Conservation (phyloP, 768 basidiomycete genomes). For the Leucocoprinus leucothites region DNA sequence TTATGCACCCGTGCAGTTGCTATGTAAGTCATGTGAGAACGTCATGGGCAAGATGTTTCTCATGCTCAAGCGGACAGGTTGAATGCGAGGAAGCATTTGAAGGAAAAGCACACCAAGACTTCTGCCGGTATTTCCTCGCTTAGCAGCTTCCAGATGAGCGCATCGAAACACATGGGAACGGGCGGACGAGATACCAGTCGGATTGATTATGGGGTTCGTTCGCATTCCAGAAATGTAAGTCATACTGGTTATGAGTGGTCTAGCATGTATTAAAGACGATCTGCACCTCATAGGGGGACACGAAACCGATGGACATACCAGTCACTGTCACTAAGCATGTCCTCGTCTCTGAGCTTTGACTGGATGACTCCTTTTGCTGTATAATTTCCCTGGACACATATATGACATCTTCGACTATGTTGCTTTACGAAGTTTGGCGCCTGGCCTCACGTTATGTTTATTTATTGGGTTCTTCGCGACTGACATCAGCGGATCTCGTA, state of each 20-base stretch:
- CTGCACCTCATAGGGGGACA: not conserved
- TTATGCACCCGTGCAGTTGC: slow-evolving; percentile 27
- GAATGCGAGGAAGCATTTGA: slow-evolving; percentile 12
- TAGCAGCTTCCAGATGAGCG: not conserved
- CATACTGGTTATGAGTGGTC: not conserved
- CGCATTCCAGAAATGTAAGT: not conserved
- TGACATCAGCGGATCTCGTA: too few species aligned
- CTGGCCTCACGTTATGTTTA: too few species aligned
- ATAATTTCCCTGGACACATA: too few species aligned
- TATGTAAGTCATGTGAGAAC: slow-evolving; percentile 31
- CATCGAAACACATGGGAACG: not conserved
- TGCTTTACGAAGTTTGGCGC: too few species aligned
- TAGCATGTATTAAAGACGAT: too few species aligned
- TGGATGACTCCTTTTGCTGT: not conserved
- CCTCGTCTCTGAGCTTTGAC: slow-evolving; percentile 10
- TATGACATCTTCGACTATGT: too few species aligned
- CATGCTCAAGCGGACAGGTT: slow-evolving; percentile 1
- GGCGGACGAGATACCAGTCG: not conserved
- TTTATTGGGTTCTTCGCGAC: too few species aligned
- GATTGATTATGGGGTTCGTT: not conserved
- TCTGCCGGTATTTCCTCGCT: not conserved
- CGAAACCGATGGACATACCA: slow-evolving; percentile 10
- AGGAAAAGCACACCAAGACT: slow-evolving; percentile 10
- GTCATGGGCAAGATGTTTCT: not conserved
- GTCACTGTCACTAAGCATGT: slow-evolving; percentile 14